Evolutionary conservation across 345 rosid species (phyloP), one percentile per base, ranked within the genome.

Genomic region (Gynandropsis gynandra): DNA sequence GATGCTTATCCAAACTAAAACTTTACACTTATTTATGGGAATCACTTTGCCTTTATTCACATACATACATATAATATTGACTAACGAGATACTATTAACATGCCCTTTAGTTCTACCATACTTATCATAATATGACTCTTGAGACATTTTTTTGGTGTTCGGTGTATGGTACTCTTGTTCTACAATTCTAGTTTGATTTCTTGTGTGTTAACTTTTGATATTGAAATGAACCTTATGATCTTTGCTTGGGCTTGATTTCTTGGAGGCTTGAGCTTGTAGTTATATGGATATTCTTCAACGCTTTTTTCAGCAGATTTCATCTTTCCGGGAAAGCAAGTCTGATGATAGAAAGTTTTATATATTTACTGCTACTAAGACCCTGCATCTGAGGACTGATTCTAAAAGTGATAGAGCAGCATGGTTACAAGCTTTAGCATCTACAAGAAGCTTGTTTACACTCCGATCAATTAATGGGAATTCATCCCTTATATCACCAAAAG

Each of bases 291-390:
- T 64, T 51, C 49, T 64, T 38, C 10, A 37, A 7, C 54, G 58
- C 34, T 65, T 78, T 40, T 47, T 71, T 58, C 63, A 55, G 66
- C 90, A 92, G 98, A 78, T 88, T 45, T 85, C 94, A 12, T 92
- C 98, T 52, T 92, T 85, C 70, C 75, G 98, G 19, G 98, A 87
- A 74, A 85, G 98, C 88, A 92, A 76, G 68, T 87, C 97, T 17
- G 98, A 92, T 53, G 83, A 80, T 54, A 68, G 80, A 76, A 75
- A 79, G 54, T 89, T 89, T 63, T 89, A 89, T 74, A 81, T 92
- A 59, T 79, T 85, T 59, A 87, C 97, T 61, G 90, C 95, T 32
- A 87, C 86, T 47, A 92, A 87, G 70, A 92, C 97, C 16, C 88
- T 92, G 62, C 98, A 92, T 74, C 63, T 92, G 68, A 85, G 97